Percentiles rank a stretch among this genome's conserved stretches.
These are phyloP conservation scores for Leishmania turanica DNA, from an alignment of 208 protist species.

Conservation along the genomic window DNA sequence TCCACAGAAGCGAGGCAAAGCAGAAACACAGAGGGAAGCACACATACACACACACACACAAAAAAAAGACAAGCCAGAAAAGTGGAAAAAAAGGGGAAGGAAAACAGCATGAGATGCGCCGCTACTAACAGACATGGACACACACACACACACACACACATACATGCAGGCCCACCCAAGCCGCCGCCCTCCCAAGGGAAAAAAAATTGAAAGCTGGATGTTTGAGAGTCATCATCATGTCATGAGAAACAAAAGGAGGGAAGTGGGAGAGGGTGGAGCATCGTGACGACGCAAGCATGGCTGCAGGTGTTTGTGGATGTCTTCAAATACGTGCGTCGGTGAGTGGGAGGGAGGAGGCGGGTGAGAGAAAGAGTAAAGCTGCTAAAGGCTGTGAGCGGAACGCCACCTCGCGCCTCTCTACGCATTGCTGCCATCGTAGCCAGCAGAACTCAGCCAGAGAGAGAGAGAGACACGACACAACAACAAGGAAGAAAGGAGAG, in stretches of 20 bases:
- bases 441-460: background rate
- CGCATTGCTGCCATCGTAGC: background rate
- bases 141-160: background rate
- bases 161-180: background rate
- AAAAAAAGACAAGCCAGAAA: background rate
- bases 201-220: slow-evolving; percentile 3
- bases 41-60: background rate
- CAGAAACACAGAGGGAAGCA: background rate
- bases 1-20: background rate
- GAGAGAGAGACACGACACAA: background rate
- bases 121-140: background rate
- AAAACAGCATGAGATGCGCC: background rate
- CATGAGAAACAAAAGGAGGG: background rate
- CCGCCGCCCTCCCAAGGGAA: slow-evolving; percentile 2
- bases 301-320: slow-evolving; percentile 5
- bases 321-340: background rate
- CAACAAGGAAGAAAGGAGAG: background rate
- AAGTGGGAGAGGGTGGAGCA: background rate
- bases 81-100: background rate
- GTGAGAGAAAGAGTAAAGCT: background rate
- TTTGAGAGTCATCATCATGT: slow-evolving; percentile 2
- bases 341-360: background rate
- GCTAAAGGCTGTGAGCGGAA: background rate
- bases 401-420: too few species aligned
- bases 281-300: too few species aligned